Evolutionary conservation across 2,329 filamentous ascomycete species (phyloP), one percentile per base, ranked within the genome.

Genomic region (Trichoderma atroviride): DNA sequence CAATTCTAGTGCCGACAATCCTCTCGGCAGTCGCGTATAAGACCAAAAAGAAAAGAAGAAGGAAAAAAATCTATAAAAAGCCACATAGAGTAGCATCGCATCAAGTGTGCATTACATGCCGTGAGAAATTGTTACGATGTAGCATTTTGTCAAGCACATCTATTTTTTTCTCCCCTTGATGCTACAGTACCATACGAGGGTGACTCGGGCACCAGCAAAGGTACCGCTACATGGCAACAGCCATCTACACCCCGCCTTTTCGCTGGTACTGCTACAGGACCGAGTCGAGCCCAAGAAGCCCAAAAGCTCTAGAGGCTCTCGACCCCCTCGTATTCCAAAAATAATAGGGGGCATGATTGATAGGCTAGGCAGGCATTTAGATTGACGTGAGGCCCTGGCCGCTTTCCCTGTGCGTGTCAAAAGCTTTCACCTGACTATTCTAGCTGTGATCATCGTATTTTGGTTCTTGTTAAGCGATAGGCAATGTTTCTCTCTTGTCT

Each of bases 401-500:
- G 27, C 27, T 27, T 27, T 27, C 27, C 27, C 27, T 27, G 2
- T 27, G n/a, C n/a, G 27, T 27, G 35, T 35, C 43, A 55, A 55
- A 56, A n/a, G 16, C 10, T 31, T 53, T 58, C 53, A 68, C 65
- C 56, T 60, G 65, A 68, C 65, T 68, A 55, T 59, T 67, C 55
- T n/a, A 58, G 65, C 27, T 58, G 53, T 40, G 53, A 35, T 22
- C 22, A 10, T 53, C 31, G 50, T 56, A 56, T 63, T 43, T 55
- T 33, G n/a, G n/a, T 56, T 19, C 13, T 33, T 33, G 31, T 43
- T 43, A 43, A 31, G 50, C 50, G 33, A 43, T 53, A 31, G 33
- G 53, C n/a, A 13, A 47, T 37, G 43, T 67, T 37, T 29, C 22
- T 40, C 19, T 31, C 24, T 14, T 58, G 11, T 58, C 29, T 55